phyloP scores from a whole-genome alignment of 1,284 basidiomycete genomes.

The Cystobasidium sp. region DNA sequence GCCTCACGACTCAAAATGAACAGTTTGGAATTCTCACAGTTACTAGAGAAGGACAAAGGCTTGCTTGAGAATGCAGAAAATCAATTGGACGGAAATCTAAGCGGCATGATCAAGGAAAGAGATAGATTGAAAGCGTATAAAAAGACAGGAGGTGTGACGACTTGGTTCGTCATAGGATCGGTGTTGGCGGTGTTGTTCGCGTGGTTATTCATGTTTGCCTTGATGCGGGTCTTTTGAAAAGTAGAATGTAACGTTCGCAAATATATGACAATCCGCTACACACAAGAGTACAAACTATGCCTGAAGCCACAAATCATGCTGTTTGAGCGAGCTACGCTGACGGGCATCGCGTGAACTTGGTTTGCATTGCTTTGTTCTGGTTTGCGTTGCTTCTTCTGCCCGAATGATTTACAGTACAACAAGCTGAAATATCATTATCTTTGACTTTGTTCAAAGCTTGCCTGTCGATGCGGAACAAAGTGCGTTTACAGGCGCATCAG shows the following conservation, averaged over 20 bases:
- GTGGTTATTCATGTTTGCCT: constrained; percentile 71
- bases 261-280: too few relatives aligned
- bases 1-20: constrained; percentile 75
- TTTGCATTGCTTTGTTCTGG: too few relatives aligned
- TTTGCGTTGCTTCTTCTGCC: too few relatives aligned
- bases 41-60: constrained; percentile 68
- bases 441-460: too few relatives aligned
- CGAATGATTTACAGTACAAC: too few relatives aligned
- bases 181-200: constrained; percentile 66
- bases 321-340: too few relatives aligned
- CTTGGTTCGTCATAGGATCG: constrained; percentile 69
- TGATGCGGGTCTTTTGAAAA: constrained; percentile 64
- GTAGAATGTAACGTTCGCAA: neutral
- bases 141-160: constrained; percentile 70
- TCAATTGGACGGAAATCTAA: constrained; percentile 72
- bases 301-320: neutral
- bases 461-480: too few relatives aligned
- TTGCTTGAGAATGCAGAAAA: constrained; percentile 66
- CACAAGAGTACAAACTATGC: neutral
- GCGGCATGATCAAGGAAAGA: constrained; percentile 70
- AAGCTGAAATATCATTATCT: too few relatives aligned
- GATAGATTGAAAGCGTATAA: constrained; percentile 67
- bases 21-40: constrained; percentile 69
- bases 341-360: too few relatives aligned
- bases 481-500: too few relatives aligned